Percentiles rank a stretch among this genome's conserved stretches.
Conservation (phyloP, 2,329 filamentous ascomycete genomes). For the Calonectria crousiana region DNA sequence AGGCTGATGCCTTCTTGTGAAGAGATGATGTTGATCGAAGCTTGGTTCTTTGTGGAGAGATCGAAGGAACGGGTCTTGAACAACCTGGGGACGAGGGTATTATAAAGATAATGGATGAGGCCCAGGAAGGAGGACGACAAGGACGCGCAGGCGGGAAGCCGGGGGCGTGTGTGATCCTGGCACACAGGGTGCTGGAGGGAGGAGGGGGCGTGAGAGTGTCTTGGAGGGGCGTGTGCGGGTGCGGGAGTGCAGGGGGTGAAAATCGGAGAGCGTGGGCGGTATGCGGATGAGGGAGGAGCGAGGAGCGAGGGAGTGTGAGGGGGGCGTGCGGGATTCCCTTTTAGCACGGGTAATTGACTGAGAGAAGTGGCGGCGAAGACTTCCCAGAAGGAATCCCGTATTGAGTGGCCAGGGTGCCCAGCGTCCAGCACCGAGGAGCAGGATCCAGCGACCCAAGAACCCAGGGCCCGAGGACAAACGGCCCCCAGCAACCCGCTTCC, state of each 20-base stretch:
- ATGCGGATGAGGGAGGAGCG: not conserved
- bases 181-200: slow-evolving; percentile 20
- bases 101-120: slow-evolving; percentile 43
- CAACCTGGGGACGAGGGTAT: slow-evolving; percentile 43
- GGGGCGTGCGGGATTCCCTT: not conserved
- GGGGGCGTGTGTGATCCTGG: slow-evolving; percentile 34
- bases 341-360: slow-evolving; percentile 5
- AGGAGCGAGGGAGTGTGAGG: not conserved
- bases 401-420: not conserved
- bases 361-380: slow-evolving; percentile 30
- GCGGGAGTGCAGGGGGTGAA: slow-evolving; percentile 22
- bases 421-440: not conserved
- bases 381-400: slow-evolving; percentile 29
- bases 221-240: slow-evolving; percentile 29
- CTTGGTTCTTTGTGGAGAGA: slow-evolving; percentile 37
- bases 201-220: slow-evolving; percentile 19
- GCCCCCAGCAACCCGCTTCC: slow-evolving; percentile 15
- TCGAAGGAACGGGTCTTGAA: slow-evolving; percentile 29
- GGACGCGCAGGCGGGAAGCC: slow-evolving; percentile 43
- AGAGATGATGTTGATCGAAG: slow-evolving; percentile 31
- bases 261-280: slow-evolving; percentile 16
- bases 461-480: slow-evolving; percentile 9
- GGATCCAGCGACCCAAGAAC: slow-evolving; percentile 19
- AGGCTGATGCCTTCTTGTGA: slow-evolving; percentile 25
- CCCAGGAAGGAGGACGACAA: slow-evolving; percentile 28